Conservation (phyloP, 164 flowering plant species). For the Nelumbo lutea region DNA sequence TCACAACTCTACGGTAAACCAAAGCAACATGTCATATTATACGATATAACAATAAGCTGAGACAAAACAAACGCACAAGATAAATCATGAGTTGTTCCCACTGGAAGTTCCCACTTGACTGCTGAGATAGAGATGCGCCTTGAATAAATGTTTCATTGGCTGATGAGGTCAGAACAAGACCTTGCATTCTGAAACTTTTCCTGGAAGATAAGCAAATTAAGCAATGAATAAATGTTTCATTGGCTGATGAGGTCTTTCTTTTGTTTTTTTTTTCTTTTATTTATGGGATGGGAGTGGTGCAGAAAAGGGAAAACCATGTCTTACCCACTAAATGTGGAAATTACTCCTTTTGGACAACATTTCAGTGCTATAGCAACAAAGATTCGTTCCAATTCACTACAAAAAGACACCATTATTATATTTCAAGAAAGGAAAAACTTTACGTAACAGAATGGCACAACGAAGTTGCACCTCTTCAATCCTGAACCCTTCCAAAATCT, state of each 20-base stretch:
- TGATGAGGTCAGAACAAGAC: slow-evolving; percentile 54
- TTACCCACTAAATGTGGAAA: slow-evolving; percentile 39
- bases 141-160: slow-evolving; percentile 34
- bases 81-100: slow-evolving; percentile 84
- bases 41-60: not conserved
- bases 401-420: slow-evolving; percentile 2
- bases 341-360: slow-evolving; percentile 54
- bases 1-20: not conserved
- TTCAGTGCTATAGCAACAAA: slow-evolving; percentile 64
- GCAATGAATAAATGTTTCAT: too few relatives aligned
- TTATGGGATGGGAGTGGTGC: not conserved
- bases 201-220: slow-evolving; percentile 23
- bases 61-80: slow-evolving; percentile 55
- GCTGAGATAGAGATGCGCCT: slow-evolving; percentile 32
- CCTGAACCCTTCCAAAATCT: slow-evolving; percentile 77
- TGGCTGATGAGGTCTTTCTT: too few relatives aligned
- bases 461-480: slow-evolving; percentile 49
- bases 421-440: slow-evolving; percentile 4
- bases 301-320: slow-evolving; percentile 8
- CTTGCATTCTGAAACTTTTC: slow-evolving; percentile 33
- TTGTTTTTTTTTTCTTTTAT: too few relatives aligned
- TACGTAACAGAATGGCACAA: not conserved
- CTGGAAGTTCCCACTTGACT: slow-evolving; percentile 33
- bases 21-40: not conserved
- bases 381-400: slow-evolving; percentile 78